Conservation (phyloP, 495 filamentous ascomycete species). For the Haplographium delicatum region DNA sequence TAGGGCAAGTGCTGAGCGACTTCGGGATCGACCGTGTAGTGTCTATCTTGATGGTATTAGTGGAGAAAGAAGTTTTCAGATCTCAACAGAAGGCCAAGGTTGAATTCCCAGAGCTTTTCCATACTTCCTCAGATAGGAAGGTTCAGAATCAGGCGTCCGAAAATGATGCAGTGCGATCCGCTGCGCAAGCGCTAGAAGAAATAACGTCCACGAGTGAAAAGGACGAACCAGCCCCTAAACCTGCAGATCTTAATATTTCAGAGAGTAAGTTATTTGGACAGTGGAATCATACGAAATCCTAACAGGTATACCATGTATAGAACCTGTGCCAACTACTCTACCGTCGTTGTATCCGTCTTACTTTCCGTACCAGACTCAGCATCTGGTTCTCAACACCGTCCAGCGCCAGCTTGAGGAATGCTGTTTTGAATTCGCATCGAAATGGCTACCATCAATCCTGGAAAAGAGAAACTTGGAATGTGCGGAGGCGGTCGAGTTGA, state of each 20-base stretch:
- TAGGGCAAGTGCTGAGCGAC: constrained; percentile 25
- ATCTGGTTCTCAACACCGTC: constrained; percentile 30
- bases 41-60: constrained; percentile 27
- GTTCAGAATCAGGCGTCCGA: constrained; percentile 26
- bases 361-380: constrained; percentile 32
- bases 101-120: constrained; percentile 32
- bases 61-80: constrained; percentile 28
- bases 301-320: no score
- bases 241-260: constrained; percentile 4
- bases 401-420: constrained; percentile 34
- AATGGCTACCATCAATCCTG: constrained; percentile 30
- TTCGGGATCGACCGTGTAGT: constrained; percentile 26
- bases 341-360: constrained; percentile 34
- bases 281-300: no score
- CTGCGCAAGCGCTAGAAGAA: constrained; percentile 27
- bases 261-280: constrained; percentile 15
- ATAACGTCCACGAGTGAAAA: constrained; percentile 19
- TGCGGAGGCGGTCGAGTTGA: constrained; percentile 34
- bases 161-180: constrained; percentile 25
- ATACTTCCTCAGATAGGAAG: constrained; percentile 22
- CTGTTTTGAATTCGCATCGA: constrained; percentile 34
- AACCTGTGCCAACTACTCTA: constrained; percentile 2
- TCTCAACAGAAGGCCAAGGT: constrained; percentile 31
- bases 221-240: constrained; percentile 9
- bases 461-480: constrained; percentile 31